phyloP scores from a whole-genome alignment of 2,329 filamentous ascomycete species.

The Penicillium glabrum region DNA sequence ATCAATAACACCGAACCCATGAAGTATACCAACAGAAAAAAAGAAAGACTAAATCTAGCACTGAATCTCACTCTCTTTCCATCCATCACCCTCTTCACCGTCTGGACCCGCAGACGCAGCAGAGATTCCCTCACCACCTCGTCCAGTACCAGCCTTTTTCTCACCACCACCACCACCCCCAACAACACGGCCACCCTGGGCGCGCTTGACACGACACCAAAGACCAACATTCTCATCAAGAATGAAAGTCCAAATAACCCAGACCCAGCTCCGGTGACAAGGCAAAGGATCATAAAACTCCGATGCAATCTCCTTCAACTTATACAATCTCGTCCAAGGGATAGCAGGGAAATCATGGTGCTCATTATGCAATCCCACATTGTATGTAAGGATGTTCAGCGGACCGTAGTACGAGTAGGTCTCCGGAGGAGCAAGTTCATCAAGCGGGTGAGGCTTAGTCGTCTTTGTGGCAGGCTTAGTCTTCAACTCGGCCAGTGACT shows the following conservation, averaged over 20 bases:
- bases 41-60: slow-evolving; percentile 42
- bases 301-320: slow-evolving; percentile 73
- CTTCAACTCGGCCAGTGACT: slow-evolving; percentile 54
- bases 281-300: slow-evolving; percentile 93
- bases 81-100: slow-evolving; percentile 53
- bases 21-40: background rate
- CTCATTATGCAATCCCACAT: slow-evolving; percentile 97
- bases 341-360: slow-evolving; percentile 98
- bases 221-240: slow-evolving; percentile 85
- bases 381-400: slow-evolving; percentile 91
- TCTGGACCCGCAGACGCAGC: slow-evolving; percentile 47
- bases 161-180: slow-evolving; percentile 35
- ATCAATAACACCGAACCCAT: background rate
- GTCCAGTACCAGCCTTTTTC: slow-evolving; percentile 22
- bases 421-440: slow-evolving; percentile 73
- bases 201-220: slow-evolving; percentile 89
- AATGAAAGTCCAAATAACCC: slow-evolving; percentile 95
- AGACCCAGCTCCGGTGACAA: slow-evolving; percentile 83
- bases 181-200: slow-evolving; percentile 68
- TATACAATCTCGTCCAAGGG: slow-evolving; percentile 84
- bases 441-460: slow-evolving; percentile 52
- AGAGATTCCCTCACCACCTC: slow-evolving; percentile 47
- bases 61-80: slow-evolving; percentile 70
- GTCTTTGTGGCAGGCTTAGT: slow-evolving; percentile 31
- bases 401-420: slow-evolving; percentile 97